Percentiles rank a stretch among this genome's conserved stretches.
Conservation (phyloP, 2,329 filamentous ascomycete genomes). For the Harringtonia lauricola region DNA sequence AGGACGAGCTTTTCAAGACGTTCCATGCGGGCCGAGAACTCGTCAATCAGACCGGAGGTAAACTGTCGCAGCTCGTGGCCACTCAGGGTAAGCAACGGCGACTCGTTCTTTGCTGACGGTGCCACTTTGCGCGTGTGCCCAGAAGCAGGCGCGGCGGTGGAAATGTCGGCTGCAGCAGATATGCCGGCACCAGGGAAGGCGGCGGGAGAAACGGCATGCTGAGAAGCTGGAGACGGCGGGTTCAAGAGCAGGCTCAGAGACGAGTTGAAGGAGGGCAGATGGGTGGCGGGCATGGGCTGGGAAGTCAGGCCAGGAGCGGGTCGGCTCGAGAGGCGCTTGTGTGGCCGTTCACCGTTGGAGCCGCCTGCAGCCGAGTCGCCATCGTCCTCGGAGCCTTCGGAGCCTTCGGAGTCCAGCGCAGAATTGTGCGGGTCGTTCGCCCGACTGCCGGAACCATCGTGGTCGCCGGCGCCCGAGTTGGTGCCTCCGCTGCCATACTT, state of each 20-base stretch:
- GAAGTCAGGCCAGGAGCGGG: not conserved
- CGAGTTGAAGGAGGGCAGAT: slow-evolving; percentile 7
- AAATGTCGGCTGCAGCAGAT: not conserved
- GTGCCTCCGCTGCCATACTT: slow-evolving; percentile 38
- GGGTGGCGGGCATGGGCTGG: slow-evolving; percentile 14
- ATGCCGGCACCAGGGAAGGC: not conserved
- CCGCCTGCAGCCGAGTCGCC: slow-evolving; percentile 7
- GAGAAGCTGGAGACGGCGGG: slow-evolving; percentile 6
- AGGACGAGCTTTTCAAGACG: slow-evolving; percentile 40
- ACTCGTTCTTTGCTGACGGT: slow-evolving; percentile 1
- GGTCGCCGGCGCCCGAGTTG: slow-evolving; percentile 20
- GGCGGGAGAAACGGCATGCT: not conserved
- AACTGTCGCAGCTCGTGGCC: slow-evolving; percentile 16
- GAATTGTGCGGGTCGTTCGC: slow-evolving; percentile 4
- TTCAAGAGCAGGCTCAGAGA: slow-evolving; percentile 12
- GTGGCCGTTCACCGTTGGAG: slow-evolving; percentile 18
- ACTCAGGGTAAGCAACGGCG: slow-evolving; percentile 10
- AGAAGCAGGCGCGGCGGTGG: not conserved
- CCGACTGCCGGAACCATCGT: not conserved
- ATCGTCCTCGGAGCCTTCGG: slow-evolving; percentile 14
- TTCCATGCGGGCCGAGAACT: slow-evolving; percentile 38
- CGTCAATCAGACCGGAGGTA: slow-evolving; percentile 25
- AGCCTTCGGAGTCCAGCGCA: slow-evolving; percentile 8
- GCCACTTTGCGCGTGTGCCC: not conserved
- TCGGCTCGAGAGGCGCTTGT: slow-evolving; percentile 23